phyloP scores from a whole-genome alignment of 106 monocot species.

The Acorus calamus region DNA sequence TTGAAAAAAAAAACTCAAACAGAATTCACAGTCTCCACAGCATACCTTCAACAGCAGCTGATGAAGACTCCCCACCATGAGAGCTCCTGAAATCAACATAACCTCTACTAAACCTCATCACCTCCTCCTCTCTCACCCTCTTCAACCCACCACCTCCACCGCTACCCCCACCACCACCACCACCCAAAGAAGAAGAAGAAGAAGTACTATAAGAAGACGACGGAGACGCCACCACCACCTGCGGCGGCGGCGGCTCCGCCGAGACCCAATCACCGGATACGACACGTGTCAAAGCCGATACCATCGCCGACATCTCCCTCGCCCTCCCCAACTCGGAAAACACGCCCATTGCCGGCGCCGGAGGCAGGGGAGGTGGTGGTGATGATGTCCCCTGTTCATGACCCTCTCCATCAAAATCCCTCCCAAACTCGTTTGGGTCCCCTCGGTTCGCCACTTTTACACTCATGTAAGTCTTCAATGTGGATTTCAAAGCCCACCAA shows the following conservation, averaged over 20 bases:
- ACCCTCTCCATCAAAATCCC: no score
- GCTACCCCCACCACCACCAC: not conserved
- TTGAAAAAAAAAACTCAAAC: no score
- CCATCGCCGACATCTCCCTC: slow-evolving; percentile 30
- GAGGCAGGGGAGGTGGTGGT: no score
- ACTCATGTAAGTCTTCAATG: no score
- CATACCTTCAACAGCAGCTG: not conserved
- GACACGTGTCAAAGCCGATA: slow-evolving; percentile 25
- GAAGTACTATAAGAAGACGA: not conserved
- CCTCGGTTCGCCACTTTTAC: no score
- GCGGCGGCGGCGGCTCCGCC: not conserved
- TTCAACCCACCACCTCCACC: not conserved
- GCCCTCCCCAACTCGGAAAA: slow-evolving; percentile 1
- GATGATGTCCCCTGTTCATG: no score
- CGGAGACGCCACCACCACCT: no score
- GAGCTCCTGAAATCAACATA: not conserved
- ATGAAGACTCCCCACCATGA: not conserved
- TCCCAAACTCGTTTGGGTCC: no score
- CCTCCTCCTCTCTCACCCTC: slow-evolving; percentile 10
- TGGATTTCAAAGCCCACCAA: no score
- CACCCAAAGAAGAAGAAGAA: slow-evolving; percentile 2
- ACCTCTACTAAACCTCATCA: not conserved
- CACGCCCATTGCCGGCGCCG: not conserved
- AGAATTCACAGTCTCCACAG: no score
- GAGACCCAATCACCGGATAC: slow-evolving; percentile 10